Conservation (phyloP, 1,284 basidiomycete species). For the Austropuccinia psidii region DNA sequence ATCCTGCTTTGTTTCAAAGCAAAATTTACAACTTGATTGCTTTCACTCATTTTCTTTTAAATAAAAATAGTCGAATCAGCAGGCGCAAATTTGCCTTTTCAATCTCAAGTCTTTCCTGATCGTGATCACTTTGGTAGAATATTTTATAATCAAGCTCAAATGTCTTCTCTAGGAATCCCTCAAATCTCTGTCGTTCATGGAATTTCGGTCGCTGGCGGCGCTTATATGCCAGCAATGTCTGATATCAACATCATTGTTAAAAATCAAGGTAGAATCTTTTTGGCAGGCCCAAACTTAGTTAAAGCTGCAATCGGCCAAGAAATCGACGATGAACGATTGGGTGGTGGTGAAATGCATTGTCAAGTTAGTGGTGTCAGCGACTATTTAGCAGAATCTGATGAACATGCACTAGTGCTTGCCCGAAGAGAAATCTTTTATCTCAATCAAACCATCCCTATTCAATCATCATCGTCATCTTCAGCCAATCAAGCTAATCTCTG, state of each 20-base stretch:
- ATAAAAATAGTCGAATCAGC: conserved; percentile 83
- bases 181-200: conserved; percentile 90
- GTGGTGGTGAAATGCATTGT: conserved; percentile 85
- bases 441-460: conserved; percentile 45
- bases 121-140: conserved; percentile 90
- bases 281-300: conserved; percentile 91
- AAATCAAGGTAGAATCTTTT: conserved; percentile 86
- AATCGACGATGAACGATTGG: conserved; percentile 84
- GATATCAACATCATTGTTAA: conserved; percentile 91
- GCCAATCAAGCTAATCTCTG: conserved; percentile 47
- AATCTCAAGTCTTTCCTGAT: conserved; percentile 79
- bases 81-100: conserved; percentile 82
- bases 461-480: not conserved
- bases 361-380: conserved; percentile 88
- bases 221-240: conserved; percentile 92
- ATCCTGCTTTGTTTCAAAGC: not conserved
- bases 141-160: conserved; percentile 94
- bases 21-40: not conserved
- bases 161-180: conserved; percentile 81
- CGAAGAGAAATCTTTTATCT: conserved; percentile 72
- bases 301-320: conserved; percentile 91
- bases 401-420: conserved; percentile 76
- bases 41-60: not conserved
- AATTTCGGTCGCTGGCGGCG: conserved; percentile 76
- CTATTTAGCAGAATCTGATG: conserved; percentile 78